Evolutionary conservation across 495 filamentous ascomycete species (phyloP), one percentile per base, ranked within the genome.

Genomic region (Hypoxylon cercidicola): DNA sequence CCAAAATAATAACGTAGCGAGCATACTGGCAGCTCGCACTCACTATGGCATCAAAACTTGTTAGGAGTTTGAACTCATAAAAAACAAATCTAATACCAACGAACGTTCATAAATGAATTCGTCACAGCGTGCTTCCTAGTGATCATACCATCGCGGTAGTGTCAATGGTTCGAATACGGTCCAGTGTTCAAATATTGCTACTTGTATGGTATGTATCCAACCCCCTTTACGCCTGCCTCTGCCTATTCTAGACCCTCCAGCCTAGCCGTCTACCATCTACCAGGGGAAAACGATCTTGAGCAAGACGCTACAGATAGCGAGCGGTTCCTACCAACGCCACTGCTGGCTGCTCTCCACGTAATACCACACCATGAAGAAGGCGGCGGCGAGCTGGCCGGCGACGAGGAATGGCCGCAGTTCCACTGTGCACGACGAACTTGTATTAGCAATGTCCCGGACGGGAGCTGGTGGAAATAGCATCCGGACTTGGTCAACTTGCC

Each of bases 221-320:
- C 25, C 25, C 25, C 25, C 25, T 28, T 28, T 28, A 28, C 25
- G n/a, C 25, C 25, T 28, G 25, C 7, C 30, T 15, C 12, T 12
- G 43, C 23, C 21, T 30, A 15, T 18, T 35, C 28, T 28, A 28
- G 25, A 7, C 25, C 32, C 10, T 19, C 21, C 13, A 18, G 20
- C 9, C 0, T 18, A 5, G 10, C n/a, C n/a, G n/a, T n/a, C n/a
- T n/a, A n/a, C 20, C 32, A 19, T 11, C 32, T 60, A 68, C 66
- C 66, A 64, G 21, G 66, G 66, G 45, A 69, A 64, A 10, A 69
- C 60, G 13, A 69, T 60, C 66, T 64, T 69, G 35, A 69, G 41
- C 48, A 69, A 13, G 6, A 69, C 66, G 9, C 37, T 47, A 32
- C 50, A 60, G 30, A 69, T 32, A 12, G 51, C 66, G 11, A 69